Evolutionary conservation across 495 filamentous ascomycete genomes (phyloP), one percentile per base, ranked within the genome.

Genomic region (Podospora sp.): DNA sequence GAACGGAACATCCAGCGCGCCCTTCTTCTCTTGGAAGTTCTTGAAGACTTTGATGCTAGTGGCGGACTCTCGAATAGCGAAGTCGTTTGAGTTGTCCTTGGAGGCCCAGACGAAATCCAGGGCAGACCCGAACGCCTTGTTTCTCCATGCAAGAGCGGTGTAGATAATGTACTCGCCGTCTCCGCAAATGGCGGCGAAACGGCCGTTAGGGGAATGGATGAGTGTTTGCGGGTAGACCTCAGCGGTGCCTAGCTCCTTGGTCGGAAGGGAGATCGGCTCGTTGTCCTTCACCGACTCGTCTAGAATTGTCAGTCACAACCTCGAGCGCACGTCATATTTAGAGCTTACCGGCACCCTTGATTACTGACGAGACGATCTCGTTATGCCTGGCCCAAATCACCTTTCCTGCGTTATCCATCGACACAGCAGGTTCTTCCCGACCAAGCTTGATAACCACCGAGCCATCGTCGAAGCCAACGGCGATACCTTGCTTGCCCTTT

Each of bases 141-240:
- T 98, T 74, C 95, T 88, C 88, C 96, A 97, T 9, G 95, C 95
- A 56, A 98, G 86, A 67, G 95, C 93, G 16, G 95, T 99, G 81
- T 99, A 99, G 70, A 98, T 94, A 72, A 97, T 98, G 77, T 97
- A 97, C 74, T 99, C 95, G 33, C 95, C 95, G 73, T 99, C 95
- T 56, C 95, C 95, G 72, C 95, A 98, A 26, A 98, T 91, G 8
- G 96, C 93, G 25, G 98, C 95, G 66, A 98, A 99, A 18, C 96
- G 90, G 53, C 96, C 95, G 72, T 99, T 99, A 3, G 95, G 90
- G n/a, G 93, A 97, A 78, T 99, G 95, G 16, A 91, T 84, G 26
- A 99, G 85, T 0, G 91, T 94, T 74, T 97, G 94, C 0, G 95
- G 96, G 78, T 98, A 99, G 22, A 99, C 89, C 80, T 99, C 95